Percentiles rank a stretch among this genome's conserved stretches.
Conservation (phyloP, 306 rosid genomes). For the Vachellia collinsii region DNA sequence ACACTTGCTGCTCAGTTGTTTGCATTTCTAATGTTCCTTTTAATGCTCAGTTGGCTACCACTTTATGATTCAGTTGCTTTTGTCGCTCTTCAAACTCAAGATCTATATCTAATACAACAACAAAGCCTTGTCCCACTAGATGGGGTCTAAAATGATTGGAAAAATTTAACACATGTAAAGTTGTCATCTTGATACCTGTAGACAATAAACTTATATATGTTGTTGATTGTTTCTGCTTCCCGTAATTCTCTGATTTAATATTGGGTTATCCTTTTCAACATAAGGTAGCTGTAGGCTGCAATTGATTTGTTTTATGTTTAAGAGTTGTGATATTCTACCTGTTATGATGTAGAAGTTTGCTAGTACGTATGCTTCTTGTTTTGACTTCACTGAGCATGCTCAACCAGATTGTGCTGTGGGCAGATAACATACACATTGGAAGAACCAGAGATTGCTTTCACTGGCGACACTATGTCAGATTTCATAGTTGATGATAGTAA, state of each 20-base stretch:
- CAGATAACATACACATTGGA: constrained; percentile 78
- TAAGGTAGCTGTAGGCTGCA: background rate
- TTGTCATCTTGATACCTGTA: background rate
- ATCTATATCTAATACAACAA: background rate
- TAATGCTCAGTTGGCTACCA: constrained; percentile 2
- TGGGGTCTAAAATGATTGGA: background rate
- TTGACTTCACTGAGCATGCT: constrained; percentile 9
- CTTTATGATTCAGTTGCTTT: background rate
- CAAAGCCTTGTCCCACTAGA: no score
- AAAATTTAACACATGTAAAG: background rate
- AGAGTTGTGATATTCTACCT: background rate
- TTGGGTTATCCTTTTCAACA: constrained; percentile 2
- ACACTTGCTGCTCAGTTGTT: background rate
- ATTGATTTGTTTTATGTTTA: constrained; percentile 8
- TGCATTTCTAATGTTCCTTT: constrained; percentile 23
- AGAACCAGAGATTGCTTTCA: constrained; percentile 91
- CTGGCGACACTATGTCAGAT: constrained; percentile 87
- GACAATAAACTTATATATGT: background rate
- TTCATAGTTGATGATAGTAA: constrained; percentile 69
- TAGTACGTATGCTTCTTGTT: constrained; percentile 15
- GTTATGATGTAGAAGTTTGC: constrained; percentile 3
- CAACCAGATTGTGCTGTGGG: constrained; percentile 41
- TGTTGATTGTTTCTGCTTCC: background rate
- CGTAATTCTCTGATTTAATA: background rate
- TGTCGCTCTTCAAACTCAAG: constrained; percentile 5